phyloP scores from a whole-genome alignment of 768 basidiomycete species.

The Daedaleopsis nitida region DNA sequence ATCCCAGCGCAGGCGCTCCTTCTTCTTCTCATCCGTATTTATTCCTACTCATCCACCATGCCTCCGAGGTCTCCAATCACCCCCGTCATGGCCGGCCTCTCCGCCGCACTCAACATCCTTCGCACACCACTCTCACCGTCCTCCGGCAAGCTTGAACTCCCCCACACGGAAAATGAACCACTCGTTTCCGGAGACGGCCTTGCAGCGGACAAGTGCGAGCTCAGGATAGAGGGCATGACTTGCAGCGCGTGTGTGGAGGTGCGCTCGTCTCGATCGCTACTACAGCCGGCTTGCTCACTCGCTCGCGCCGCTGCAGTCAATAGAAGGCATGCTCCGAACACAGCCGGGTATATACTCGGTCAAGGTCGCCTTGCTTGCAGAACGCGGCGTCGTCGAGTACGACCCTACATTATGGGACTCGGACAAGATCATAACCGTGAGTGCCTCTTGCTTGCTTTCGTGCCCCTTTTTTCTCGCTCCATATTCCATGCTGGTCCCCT shows the following conservation, averaged over 20 bases:
- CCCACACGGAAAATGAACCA: slow-evolving; percentile 29
- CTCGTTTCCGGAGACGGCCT: slow-evolving; percentile 27
- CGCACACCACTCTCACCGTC: slow-evolving; percentile 4
- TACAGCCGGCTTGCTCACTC: not conserved
- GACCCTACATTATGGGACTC: slow-evolving; percentile 80
- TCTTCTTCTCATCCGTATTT: slow-evolving; percentile 9
- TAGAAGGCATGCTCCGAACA: slow-evolving; percentile 78
- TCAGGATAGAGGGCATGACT: slow-evolving; percentile 89
- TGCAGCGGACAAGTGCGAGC: slow-evolving; percentile 62
- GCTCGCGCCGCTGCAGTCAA: slow-evolving; percentile 50
- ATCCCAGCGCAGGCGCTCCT: slow-evolving; percentile 22
- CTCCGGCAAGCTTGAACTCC: slow-evolving; percentile 33
- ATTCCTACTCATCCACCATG: slow-evolving; percentile 4
- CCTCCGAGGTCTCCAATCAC: slow-evolving; percentile 6
- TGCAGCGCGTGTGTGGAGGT: slow-evolving; percentile 90
- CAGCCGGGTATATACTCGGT: slow-evolving; percentile 90
- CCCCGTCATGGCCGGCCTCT: slow-evolving; percentile 17
- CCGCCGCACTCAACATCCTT: slow-evolving; percentile 17
- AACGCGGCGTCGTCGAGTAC: slow-evolving; percentile 89
- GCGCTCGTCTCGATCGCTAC: slow-evolving; percentile 25
- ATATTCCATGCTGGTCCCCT: not conserved
- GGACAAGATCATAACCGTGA: slow-evolving; percentile 75
- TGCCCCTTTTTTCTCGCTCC: not conserved
- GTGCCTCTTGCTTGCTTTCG: too few relatives aligned
- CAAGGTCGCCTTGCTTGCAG: slow-evolving; percentile 96